phyloP scores from a whole-genome alignment of 345 rosid species.

The Euphorbia tirucalli region DNA sequence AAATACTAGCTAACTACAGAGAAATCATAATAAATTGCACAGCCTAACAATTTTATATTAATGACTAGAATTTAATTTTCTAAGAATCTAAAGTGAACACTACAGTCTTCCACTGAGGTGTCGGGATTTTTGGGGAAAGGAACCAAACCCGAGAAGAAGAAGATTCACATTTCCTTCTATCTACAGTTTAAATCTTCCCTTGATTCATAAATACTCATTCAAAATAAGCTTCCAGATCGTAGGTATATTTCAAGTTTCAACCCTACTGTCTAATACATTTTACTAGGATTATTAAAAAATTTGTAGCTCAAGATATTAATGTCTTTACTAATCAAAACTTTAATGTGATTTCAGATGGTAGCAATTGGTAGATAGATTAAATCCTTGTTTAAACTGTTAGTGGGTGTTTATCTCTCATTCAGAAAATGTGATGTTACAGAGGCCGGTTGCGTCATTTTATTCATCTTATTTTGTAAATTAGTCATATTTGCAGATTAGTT shows the following conservation, averaged over 20 bases:
- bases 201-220: not conserved
- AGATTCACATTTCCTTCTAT: not conserved
- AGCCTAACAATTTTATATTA: not conserved
- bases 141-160: not conserved
- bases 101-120: not conserved
- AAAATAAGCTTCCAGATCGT: not conserved
- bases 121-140: not conserved
- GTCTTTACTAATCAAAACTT: not conserved
- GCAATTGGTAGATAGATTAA: not conserved
- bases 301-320: not conserved
- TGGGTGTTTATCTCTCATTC: not conserved
- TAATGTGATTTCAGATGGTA: not conserved
- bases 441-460: not conserved
- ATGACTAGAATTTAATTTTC: not conserved
- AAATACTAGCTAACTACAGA: not conserved
- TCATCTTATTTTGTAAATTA: not conserved
- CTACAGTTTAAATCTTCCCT: not conserved
- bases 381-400: slow-evolving; percentile 2
- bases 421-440: not conserved
- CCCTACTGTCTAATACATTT: not conserved
- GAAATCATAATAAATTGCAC: not conserved
- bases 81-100: not conserved
- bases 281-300: not conserved
- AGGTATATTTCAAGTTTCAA: not conserved
- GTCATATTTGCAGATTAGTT: not conserved